A percentile compares a stretch with the other conserved stretches of the same genome.
Conservation (phyloP, 202 grass and related monocot species). For the Eragrostis tef region DNA sequence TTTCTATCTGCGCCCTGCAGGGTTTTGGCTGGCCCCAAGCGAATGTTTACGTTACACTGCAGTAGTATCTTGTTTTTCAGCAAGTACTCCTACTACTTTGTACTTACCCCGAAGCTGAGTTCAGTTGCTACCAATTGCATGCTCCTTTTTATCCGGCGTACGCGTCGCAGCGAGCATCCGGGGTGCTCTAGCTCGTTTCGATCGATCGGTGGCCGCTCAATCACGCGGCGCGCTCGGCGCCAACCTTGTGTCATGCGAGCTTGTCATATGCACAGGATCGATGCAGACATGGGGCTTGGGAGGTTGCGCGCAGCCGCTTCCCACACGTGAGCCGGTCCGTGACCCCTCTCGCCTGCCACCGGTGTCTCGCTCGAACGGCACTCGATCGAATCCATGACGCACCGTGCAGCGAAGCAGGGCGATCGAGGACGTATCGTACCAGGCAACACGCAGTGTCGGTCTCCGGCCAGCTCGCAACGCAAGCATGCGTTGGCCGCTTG, state of each 20-base stretch:
- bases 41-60: too few species aligned
- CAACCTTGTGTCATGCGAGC: constrained; percentile 17
- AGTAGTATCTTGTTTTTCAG: too few species aligned
- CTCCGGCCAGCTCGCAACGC: neutral
- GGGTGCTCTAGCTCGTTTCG: too few species aligned
- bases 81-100: neutral
- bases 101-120: neutral
- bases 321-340: constrained; percentile 41
- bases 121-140: neutral
- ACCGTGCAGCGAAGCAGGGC: neutral
- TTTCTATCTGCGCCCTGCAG: too few species aligned
- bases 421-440: neutral
- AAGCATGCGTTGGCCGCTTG: neutral
- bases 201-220: neutral
- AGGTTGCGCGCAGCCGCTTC: constrained; percentile 42
- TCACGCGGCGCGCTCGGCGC: neutral
- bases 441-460: neutral
- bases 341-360: neutral
- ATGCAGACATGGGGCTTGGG: constrained; percentile 20
- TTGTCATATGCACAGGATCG: constrained; percentile 32
- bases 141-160: neutral
- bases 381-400: constrained; percentile 14
- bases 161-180: neutral
- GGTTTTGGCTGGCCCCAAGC: too few species aligned
- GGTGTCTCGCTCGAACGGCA: neutral